phyloP scores from a whole-genome alignment of 345 rosid species.

The Odontarrhena argentea region DNA sequence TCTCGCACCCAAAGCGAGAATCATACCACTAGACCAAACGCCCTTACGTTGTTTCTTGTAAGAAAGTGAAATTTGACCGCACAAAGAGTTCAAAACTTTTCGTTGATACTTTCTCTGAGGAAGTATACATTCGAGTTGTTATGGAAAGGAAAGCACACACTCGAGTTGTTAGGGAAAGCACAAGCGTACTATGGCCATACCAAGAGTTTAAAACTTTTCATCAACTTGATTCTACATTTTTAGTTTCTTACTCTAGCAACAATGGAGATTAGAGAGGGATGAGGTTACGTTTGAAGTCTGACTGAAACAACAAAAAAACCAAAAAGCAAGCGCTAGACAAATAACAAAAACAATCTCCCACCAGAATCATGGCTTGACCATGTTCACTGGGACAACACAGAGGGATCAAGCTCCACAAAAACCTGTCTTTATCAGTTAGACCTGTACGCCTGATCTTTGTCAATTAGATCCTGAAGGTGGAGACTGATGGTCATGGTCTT shows the following conservation, averaged over 20 bases:
- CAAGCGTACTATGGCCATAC: background rate
- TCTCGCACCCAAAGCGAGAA: slow-evolving; percentile 87
- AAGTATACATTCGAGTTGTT: too few species aligned
- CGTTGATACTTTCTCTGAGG: too few species aligned
- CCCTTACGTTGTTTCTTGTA: slow-evolving; percentile 31
- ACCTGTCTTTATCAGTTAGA: background rate
- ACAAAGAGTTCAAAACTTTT: too few species aligned
- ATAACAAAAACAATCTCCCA: slow-evolving; percentile 24
- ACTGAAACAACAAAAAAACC: background rate
- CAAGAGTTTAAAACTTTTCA: background rate
- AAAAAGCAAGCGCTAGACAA: slow-evolving; percentile 17
- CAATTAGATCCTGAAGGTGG: slow-evolving; percentile 31
- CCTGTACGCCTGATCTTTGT: too few species aligned
- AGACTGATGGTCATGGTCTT: slow-evolving; percentile 24
- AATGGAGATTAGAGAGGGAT: slow-evolving; percentile 12
- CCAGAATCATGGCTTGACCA: slow-evolving; percentile 18
- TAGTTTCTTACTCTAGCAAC: slow-evolving; percentile 6
- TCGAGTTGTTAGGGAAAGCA: background rate
- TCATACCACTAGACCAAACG: slow-evolving; percentile 84
- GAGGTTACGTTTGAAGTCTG: slow-evolving; percentile 13
- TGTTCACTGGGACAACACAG: slow-evolving; percentile 18
- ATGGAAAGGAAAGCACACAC: too few species aligned
- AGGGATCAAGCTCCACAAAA: slow-evolving; percentile 3
- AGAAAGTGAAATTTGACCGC: too few species aligned
- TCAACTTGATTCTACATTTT: background rate